A percentile compares a stretch with the other conserved stretches of the same genome.
Conservation (phyloP, 2,329 filamentous ascomycete genomes). For the Hymenoscyphus salicellus region DNA sequence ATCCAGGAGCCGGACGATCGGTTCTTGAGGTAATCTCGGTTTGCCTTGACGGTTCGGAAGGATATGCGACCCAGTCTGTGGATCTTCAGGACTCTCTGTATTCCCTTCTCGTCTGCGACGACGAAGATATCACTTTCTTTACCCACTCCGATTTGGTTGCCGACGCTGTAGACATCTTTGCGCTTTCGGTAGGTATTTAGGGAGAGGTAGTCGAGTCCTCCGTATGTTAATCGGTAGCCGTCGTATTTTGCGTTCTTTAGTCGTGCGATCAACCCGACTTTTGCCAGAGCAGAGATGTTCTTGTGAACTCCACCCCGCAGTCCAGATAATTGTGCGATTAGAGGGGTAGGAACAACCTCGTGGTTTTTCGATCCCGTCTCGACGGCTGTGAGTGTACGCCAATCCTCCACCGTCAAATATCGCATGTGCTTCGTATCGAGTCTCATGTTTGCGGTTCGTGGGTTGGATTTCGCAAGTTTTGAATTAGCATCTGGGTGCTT, state of each 20-base stretch:
- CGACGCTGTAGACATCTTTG: conserved; percentile 83
- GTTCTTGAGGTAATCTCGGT: conserved; percentile 90
- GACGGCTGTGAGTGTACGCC: conserved; percentile 88
- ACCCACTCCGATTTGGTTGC: conserved; percentile 90
- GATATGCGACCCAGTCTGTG: conserved; percentile 93
- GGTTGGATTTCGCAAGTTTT: not conserved
- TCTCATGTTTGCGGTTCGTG: conserved; percentile 62
- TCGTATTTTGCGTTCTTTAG: conserved; percentile 97
- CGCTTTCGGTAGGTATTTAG: conserved; percentile 82
- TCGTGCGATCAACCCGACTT: conserved; percentile 84
- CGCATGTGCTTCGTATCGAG: conserved; percentile 91
- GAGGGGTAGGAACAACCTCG: conserved; percentile 86
- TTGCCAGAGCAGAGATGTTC: conserved; percentile 86
- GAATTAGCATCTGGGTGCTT: not conserved
- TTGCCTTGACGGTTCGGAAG: conserved; percentile 92
- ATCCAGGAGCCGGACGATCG: conserved; percentile 85
- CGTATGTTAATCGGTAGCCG: conserved; percentile 93
- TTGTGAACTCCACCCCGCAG: conserved; percentile 80
- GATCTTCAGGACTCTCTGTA: conserved; percentile 86
- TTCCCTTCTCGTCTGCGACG: conserved; percentile 74
- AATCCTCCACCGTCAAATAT: conserved; percentile 89
- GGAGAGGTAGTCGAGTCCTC: conserved; percentile 95
- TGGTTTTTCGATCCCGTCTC: conserved; percentile 95
- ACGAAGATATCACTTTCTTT: conserved; percentile 98
- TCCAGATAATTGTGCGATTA: conserved; percentile 81